Percentiles rank a stretch among this genome's conserved stretches.
Conservation (phyloP, 73 alveolate species). For the Paramecium sonneborni region DNA sequence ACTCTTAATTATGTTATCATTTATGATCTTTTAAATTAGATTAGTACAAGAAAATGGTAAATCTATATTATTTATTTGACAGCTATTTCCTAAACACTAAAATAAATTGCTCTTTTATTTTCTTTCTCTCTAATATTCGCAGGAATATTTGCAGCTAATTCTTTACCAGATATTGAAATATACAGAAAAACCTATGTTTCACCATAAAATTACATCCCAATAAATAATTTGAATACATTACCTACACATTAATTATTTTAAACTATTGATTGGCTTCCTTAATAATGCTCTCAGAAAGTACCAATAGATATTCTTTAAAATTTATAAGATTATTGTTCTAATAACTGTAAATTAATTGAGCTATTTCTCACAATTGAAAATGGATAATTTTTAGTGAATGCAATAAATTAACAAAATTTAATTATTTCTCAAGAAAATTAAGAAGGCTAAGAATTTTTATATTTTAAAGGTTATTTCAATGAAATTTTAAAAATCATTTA, state of each 20-base stretch:
- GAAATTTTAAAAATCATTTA: not conserved
- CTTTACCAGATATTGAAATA: not conserved
- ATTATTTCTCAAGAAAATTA: not conserved
- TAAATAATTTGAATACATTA: not conserved
- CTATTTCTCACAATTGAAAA: not conserved
- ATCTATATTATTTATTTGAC: not conserved
- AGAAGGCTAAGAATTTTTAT: not conserved
- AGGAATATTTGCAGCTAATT: not conserved
- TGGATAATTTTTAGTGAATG: not conserved
- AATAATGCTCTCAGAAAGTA: not conserved
- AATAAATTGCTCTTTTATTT: slow-evolving; percentile 11
- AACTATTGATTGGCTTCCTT: not conserved
- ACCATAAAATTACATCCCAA: not conserved
- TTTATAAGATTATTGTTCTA: not conserved
- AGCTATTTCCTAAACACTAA: slow-evolving; percentile 43
- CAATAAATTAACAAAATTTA: not conserved
- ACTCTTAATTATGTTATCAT: not conserved
- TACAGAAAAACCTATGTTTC: not conserved
- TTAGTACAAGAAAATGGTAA: slow-evolving; percentile 31
- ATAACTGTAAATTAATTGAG: not conserved
- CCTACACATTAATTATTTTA: not conserved
- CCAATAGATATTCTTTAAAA: not conserved
- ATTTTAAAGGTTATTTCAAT: not conserved
- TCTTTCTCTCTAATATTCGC: not conserved
- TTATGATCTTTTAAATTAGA: slow-evolving; percentile 34